These are phyloP conservation scores for Primulina eburnea DNA, from an alignment of 257 asterid genomes.

Conservation along the genomic window DNA sequence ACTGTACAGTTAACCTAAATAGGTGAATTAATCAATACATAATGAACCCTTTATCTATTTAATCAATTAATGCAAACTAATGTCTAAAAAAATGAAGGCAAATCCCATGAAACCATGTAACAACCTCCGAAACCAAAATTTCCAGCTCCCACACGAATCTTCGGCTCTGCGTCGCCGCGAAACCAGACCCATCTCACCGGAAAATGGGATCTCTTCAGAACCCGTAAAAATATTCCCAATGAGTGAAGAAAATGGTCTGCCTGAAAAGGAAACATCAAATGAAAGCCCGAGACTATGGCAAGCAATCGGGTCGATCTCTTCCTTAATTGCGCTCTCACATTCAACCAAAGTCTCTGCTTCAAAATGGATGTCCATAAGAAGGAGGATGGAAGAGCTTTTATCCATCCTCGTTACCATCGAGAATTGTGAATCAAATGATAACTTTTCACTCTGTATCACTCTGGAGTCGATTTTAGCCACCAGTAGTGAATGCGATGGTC, in stretches of 20 bases:
- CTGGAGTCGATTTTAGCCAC: conserved; percentile 50
- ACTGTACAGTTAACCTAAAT: too few relatives aligned
- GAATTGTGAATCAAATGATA: conserved; percentile 29
- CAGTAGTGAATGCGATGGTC: conserved; percentile 43
- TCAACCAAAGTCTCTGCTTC: conserved; percentile 19
- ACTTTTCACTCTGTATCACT: conserved; percentile 44
- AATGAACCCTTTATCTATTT: too few relatives aligned
- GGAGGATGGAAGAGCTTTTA: background rate
- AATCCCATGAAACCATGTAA: conserved; percentile 19
- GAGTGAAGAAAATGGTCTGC: conserved; percentile 39
- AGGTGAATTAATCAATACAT: too few relatives aligned
- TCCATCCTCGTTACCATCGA: background rate
- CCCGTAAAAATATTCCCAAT: conserved; percentile 27
- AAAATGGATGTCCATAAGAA: conserved; percentile 19
- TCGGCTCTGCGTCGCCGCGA: conserved; percentile 26
- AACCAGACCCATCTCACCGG: conserved; percentile 22
- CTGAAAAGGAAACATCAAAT: conserved; percentile 22
- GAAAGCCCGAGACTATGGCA: conserved; percentile 34
- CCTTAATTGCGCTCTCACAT: conserved; percentile 61
- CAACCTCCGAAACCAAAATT: conserved; percentile 2
- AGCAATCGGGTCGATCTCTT: conserved; percentile 43
- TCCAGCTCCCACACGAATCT: conserved; percentile 40
- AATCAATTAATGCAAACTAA: too few relatives aligned
- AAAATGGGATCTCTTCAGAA: conserved; percentile 20
- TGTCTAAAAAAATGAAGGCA: too few relatives aligned